These are phyloP conservation scores for Nakazawaea ishiwadae DNA, from an alignment of 805 yeast genomes.

Conservation along the genomic window DNA sequence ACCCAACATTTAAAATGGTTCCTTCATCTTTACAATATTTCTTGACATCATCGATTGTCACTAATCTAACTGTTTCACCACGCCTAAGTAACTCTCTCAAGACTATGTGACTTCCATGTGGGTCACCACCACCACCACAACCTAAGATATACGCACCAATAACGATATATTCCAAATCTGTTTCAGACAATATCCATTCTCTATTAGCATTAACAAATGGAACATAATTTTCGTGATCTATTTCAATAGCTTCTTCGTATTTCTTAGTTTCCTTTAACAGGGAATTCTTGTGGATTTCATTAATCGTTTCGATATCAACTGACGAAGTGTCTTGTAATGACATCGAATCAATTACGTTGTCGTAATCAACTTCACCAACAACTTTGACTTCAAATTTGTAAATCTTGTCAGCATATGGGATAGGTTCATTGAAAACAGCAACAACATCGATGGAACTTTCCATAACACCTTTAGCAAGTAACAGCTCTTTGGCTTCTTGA, in stretches of 20 bases:
- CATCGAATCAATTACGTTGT: conserved; percentile 7
- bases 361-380: conserved; percentile 21
- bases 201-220: conserved; percentile 24
- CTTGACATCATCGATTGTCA: conserved; percentile 26
- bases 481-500: conserved; percentile 16
- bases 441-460: conserved; percentile 21
- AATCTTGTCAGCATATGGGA: conserved; percentile 30
- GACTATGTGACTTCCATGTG: conserved; percentile 32
- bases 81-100: conserved; percentile 26
- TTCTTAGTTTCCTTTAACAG: conserved; percentile 19
- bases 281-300: conserved; percentile 12
- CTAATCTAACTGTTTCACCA: conserved; percentile 30
- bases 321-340: neutral
- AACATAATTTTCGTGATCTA: conserved; percentile 24
- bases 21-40: conserved; percentile 23
- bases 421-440: conserved; percentile 22
- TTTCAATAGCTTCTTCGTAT: conserved; percentile 3
- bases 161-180: conserved; percentile 34
- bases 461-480: conserved; percentile 24
- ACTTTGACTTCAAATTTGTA: conserved; percentile 15
- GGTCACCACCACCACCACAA: conserved; percentile 46
- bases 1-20: conserved; percentile 29
- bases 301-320: neutral
- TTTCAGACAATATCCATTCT: conserved; percentile 35
- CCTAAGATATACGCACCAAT: conserved; percentile 44